Conservation (phyloP, 1,284 basidiomycete genomes). For the Pterulicium gracile region DNA sequence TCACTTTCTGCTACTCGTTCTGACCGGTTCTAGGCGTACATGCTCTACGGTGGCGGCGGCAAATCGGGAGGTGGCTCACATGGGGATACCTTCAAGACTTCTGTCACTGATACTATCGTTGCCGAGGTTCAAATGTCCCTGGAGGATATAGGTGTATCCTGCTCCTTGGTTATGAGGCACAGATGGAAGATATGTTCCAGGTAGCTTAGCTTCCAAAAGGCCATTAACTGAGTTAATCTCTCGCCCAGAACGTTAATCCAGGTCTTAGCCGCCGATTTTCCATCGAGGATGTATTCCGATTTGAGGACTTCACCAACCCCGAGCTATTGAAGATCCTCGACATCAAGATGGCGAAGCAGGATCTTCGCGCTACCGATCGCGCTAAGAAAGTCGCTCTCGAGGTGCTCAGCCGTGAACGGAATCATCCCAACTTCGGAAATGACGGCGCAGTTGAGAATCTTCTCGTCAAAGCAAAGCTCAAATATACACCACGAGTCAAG, state of each 20-base stretch:
- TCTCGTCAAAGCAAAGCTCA: constrained; percentile 39
- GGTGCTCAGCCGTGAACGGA: constrained; percentile 36
- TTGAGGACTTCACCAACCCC: constrained; percentile 46
- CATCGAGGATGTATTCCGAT: constrained; percentile 54
- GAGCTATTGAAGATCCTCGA: constrained; percentile 43
- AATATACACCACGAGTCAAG: constrained; percentile 32
- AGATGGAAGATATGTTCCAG: constrained; percentile 65
- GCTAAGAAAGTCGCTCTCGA: constrained; percentile 49
- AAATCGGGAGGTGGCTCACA: constrained; percentile 14
- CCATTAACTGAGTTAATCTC: not conserved
- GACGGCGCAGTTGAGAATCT: constrained; percentile 60
- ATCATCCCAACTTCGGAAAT: constrained; percentile 57
- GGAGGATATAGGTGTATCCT: constrained; percentile 62
- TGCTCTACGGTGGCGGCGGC: constrained; percentile 40
- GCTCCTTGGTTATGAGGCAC: constrained; percentile 48
- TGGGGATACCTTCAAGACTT: constrained; percentile 44
- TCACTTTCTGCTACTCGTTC: constrained; percentile 1
- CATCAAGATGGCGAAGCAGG: constrained; percentile 42
- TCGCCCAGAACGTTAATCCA: constrained; percentile 51
- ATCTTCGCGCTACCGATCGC: constrained; percentile 40
- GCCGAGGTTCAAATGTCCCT: constrained; percentile 58
- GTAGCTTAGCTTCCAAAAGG: constrained; percentile 20
- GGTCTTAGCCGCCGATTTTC: constrained; percentile 44
- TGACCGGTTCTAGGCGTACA: constrained; percentile 41
- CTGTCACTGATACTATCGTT: constrained; percentile 63